Evolutionary conservation across 2,329 filamentous ascomycete genomes (phyloP), one percentile per base, ranked within the genome.

Genomic region (Cryphonectria radicalis): DNA sequence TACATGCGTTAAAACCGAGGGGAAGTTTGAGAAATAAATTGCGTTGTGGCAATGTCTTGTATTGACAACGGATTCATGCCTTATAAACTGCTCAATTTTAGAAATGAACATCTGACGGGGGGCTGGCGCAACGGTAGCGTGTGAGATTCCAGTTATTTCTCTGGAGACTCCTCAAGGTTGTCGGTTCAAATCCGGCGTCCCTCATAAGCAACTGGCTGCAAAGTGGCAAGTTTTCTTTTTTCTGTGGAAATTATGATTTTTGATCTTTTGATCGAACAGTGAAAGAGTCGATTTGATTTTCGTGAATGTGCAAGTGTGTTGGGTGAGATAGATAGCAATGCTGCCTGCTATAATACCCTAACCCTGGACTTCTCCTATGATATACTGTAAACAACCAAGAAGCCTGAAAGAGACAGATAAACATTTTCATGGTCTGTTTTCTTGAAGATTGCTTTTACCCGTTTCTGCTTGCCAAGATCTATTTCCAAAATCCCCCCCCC

Each of bases 131-230:
- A 65, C 59, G 67, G 59, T 69, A 69, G 67, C 59, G 67, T 55
- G 67, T 69, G 46, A 69, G 67, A 69, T 67, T 67, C 66, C 66
- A 67, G 66, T 40, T 60, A 43, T 42, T 57, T 40, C 35, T 46
- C 65, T 40, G 65, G 66, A 43, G 42, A 46, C 25, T 67, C 66
- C 66, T 67, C 53, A 67, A 67, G 66, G 66, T 67, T 67, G 40
- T 67, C 53, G 66, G 66, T 67, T 67, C 66, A 67, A 67, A 67
- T 67, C 66, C 66, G 53, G 66, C 40, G 66, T 67, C 53, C 66
- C 66, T 67, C 66, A 67, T 2, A 8, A n/a, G 2, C 3, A 4
- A 10, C 0, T 50, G 46, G 46, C 7, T 11, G 43, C 5, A n/a
- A n/a, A n/a, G 46, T 19, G 8, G 0, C 11, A n/a, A 50, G 7